Base-by-base conservation (phyloP, 306 rosid species). In the Rosa lucieae region DNA sequence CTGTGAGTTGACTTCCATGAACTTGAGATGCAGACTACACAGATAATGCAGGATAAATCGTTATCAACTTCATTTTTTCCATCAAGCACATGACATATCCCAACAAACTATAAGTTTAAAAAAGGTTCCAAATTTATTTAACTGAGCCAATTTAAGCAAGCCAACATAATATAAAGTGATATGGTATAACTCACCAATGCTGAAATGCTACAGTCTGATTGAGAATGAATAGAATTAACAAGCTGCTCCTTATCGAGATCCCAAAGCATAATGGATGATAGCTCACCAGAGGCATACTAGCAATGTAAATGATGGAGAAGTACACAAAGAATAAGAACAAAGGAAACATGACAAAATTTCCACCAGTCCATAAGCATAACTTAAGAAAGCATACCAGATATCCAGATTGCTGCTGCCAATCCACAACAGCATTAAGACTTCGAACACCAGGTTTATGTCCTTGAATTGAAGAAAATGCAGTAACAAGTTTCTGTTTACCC, bases 391-490 rank as follows among this genome's bases (percentile, higher is more conserved):
- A 51, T 91, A 96, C 99, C 96, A 96, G 90, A 87, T 93, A 96
- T 47, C 99, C 99, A 49, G 91, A 84, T 76, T 91, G 99, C 69
- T 96, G 99, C 77, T 96, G 99, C 99, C 99, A 96, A 86, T 96
- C 99, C 75, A 96, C 99, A 81, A 91, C 96, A 70, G 96, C 94
- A 73, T 96, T 92, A 88, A 85, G 80, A 85, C 89, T 82, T 83
- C 94, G 90, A 79, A 87, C 88, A 12, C 96, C 98, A 75, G 96
- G 98, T 80, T 90, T 93, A 84, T 93, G 94, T 75, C 93, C 96
- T 80, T 90, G 94, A 77, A 96, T 89, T 77, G 99, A 89, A 80
- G 98, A 87, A 87, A 96, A 91, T 42, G 99, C 99, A 78, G 99
- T 91, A 61, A 93, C 99, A 84, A 93, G 98, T 85, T 93, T 96